These are phyloP conservation scores for Raddia guianensis DNA, from an alignment of 176 grass and related monocot species.

Conservation along the genomic window DNA sequence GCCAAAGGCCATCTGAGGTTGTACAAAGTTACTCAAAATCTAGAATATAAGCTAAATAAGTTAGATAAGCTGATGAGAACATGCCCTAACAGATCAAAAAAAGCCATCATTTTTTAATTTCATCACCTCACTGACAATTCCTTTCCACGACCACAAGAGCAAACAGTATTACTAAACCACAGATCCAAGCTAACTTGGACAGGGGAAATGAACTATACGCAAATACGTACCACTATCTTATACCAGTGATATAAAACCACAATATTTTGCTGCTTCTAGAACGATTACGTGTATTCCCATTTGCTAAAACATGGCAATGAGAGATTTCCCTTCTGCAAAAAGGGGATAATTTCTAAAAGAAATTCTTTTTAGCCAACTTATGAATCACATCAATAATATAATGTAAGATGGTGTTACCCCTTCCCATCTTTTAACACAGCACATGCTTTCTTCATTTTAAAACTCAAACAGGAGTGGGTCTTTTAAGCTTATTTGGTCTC, in stretches of 20 bases:
- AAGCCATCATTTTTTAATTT: background rate
- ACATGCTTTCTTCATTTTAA: background rate
- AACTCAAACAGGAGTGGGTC: slow-evolving; percentile 67
- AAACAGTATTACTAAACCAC: slow-evolving; percentile 8
- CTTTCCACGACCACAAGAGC: background rate
- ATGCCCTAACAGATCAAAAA: background rate
- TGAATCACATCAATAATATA: background rate
- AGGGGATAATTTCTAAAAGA: background rate
- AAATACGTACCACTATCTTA: slow-evolving; percentile 13
- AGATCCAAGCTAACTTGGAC: background rate
- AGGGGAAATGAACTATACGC: background rate
- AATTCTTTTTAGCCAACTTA: background rate
- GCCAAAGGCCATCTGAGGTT: no score
- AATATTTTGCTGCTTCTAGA: no score
- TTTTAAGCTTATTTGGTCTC: slow-evolving; percentile 70
- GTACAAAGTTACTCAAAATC: no score
- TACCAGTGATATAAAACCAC: background rate
- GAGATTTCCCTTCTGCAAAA: no score
- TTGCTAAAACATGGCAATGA: no score
- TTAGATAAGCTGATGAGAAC: no score
- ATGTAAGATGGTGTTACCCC: background rate
- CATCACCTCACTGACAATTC: background rate
- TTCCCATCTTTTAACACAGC: slow-evolving; percentile 6
- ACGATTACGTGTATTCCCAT: no score
- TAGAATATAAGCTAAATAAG: no score